Conservation (phyloP, 2,329 filamentous ascomycete species). For the Alternaria sp. region DNA sequence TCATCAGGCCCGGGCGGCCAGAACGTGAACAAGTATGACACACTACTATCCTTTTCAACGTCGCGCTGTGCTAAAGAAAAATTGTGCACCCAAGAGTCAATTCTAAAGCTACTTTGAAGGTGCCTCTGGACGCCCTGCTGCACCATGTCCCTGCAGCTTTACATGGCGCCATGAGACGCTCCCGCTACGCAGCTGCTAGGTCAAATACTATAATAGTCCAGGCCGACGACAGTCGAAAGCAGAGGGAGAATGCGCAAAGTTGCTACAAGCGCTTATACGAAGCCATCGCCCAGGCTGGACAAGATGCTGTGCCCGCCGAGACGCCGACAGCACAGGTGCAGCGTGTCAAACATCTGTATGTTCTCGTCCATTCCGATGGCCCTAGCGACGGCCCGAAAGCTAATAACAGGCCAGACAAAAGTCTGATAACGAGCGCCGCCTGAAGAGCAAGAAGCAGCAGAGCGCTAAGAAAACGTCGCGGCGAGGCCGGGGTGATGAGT, state of each 20-base stretch:
- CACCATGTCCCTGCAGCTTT: constrained; percentile 63
- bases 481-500: constrained; percentile 51
- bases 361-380: constrained; percentile 45
- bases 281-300: constrained; percentile 62
- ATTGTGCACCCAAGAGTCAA: constrained; percentile 65
- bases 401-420: constrained; percentile 58
- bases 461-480: constrained; percentile 69
- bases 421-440: constrained; percentile 64
- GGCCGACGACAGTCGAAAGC: constrained; percentile 69
- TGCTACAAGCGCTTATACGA: constrained; percentile 67
- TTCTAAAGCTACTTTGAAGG: constrained; percentile 70
- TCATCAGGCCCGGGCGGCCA: constrained; percentile 72
- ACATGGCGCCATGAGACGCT: constrained; percentile 61
- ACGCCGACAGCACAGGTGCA: constrained; percentile 65
- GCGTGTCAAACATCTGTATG: constrained; percentile 65
- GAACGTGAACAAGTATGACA: constrained; percentile 71
- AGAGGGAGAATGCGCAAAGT: constrained; percentile 65
- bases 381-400: constrained; percentile 25
- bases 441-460: constrained; percentile 67
- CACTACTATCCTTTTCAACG: constrained; percentile 23
- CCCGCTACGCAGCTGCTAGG: constrained; percentile 64
- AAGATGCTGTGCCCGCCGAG: constrained; percentile 65
- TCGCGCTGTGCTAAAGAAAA: constrained; percentile 53
- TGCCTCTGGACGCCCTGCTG: constrained; percentile 62
- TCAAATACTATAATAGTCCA: constrained; percentile 67